phyloP scores from a whole-genome alignment of 2,329 filamentous ascomycete species.

The Colletotrichum sp. region DNA sequence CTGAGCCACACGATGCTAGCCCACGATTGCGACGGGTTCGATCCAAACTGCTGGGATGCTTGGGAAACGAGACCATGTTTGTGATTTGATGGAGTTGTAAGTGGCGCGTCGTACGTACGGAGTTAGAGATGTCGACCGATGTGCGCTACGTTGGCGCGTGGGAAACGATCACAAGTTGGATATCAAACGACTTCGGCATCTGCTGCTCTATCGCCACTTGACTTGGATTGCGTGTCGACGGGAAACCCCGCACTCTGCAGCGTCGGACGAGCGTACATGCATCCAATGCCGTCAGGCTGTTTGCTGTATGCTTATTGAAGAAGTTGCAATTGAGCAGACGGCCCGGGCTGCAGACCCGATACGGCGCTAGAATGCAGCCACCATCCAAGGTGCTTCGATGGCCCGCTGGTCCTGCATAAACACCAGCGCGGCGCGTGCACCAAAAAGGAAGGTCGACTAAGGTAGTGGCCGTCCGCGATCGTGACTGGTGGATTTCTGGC shows the following conservation, averaged over 20 bases:
- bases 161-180: background rate
- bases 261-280: background rate
- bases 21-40: background rate
- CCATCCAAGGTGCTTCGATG: background rate
- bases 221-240: background rate
- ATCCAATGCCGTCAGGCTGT: background rate
- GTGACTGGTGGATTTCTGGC: background rate
- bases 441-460: constrained; percentile 5
- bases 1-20: background rate
- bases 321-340: background rate
- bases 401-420: background rate
- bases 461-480: background rate
- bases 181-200: background rate
- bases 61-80: background rate
- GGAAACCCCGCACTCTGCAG: constrained; percentile 11
- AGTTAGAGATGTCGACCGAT: background rate
- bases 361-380: background rate
- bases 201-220: background rate
- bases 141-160: background rate
- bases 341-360: background rate
- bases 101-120: background rate
- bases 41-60: background rate
- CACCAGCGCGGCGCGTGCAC: background rate
- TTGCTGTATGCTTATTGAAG: background rate
- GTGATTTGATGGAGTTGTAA: background rate